Base-by-base conservation (phyloP, 2,329 filamentous ascomycete species). In the Hymenoscyphus salicellus region DNA sequence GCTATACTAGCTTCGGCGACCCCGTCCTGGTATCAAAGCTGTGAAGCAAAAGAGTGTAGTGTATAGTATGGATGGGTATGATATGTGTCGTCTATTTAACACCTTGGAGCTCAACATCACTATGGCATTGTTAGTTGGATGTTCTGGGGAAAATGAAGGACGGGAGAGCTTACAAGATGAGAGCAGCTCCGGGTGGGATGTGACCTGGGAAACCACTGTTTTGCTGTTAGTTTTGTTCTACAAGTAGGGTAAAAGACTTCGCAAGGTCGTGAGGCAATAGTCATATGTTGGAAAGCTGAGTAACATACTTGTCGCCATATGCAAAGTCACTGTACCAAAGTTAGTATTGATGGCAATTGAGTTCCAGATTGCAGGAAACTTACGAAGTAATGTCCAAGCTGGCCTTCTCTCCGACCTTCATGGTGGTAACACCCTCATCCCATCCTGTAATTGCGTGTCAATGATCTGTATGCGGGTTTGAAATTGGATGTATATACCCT, bases 351-450 rank as follows among this genome's bases (percentile, higher is more conserved):
- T 63, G 26, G 14, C 26, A 30, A 38, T 4, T 2, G 38, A 32
- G 26, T 20, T 33, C 41, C 30, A 23, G 38, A 46, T 14, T 46
- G 5, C 8, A 16, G 28, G 5, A 43, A 57, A 46, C 84, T 78
- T 83, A 93, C 89, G 85, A 83, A 68, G 88, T 85, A 76, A 98
- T 97, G 71, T 88, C 89, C 69, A 99, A 83, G 60, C 86, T 91
- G 62, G 92, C 89, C 82, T 91, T 94, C 85, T 98, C 94, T 77
- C 94, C 93, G 65, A 96, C 82, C 76, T 89, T 89, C 94, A 99
- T 97, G 75, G 86, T 82, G 59, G 82, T 80, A 61, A 98, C 93
- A 70, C 90, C 93, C 79, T 97, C 88, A 75, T 92, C 93, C 92
- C 86, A 96, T 72, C 87, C 91, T 93, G 70, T 67, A 69, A 62